Percentiles rank a stretch among this genome's conserved stretches.
Evolutionary conservation across 495 filamentous ascomycete species (phyloP).

Genomic region (Lepraria neglecta): DNA sequence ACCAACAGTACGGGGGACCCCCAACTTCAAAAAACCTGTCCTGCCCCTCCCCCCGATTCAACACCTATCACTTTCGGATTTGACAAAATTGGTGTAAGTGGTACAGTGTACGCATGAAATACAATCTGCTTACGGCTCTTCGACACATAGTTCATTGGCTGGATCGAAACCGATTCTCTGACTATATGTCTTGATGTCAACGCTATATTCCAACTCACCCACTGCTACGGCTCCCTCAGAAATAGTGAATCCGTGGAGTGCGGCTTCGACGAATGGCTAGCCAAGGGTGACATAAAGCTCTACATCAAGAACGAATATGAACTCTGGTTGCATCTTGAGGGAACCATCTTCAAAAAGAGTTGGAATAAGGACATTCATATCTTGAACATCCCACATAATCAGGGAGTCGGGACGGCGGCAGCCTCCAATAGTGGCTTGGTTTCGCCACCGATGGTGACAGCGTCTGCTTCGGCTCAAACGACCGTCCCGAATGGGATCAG

Average conservation of each 20-base stretch:
- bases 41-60: neutral
- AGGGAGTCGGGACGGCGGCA: neutral
- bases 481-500: neutral
- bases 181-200: neutral
- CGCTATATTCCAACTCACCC: neutral
- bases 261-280: neutral
- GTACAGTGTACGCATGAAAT: neutral
- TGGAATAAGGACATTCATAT: neutral
- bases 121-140: neutral
- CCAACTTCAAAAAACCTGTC: neutral
- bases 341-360: neutral
- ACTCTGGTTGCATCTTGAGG: conserved; percentile 2
- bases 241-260: conserved; percentile 1
- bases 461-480: neutral
- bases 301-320: conserved; percentile 1
- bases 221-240: neutral
- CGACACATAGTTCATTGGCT: neutral
- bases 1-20: neutral
- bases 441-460: neutral
- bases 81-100: neutral
- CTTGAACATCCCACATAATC: neutral
- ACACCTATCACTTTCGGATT: neutral
- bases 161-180: no score
- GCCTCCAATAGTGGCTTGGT: neutral
- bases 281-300: neutral